A percentile compares a stretch with the other conserved stretches of the same genome.
Evolutionary conservation across 352 stramenopile genomes (phyloP).

Genomic region (Pythium vanterpoolii): DNA sequence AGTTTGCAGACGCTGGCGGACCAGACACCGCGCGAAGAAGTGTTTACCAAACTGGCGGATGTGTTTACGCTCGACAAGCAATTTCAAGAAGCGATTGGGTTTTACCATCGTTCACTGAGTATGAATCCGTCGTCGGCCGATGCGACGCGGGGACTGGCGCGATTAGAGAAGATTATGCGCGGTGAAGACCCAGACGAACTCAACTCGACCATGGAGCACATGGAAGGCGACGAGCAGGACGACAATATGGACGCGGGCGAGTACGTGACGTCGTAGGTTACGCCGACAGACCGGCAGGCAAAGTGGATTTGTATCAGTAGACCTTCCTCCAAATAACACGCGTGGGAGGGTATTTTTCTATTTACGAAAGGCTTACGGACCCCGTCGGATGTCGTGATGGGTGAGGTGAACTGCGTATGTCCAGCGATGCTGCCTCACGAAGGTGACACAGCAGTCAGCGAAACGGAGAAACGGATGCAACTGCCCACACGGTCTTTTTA

Average conservation of each 20-base stretch:
- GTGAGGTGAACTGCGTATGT: too few species aligned
- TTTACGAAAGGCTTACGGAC: too few species aligned
- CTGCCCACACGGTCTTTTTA: too few species aligned
- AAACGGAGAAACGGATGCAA: too few species aligned
- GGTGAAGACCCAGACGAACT: constrained; percentile 71
- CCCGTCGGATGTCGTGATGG: too few species aligned
- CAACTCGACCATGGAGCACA: constrained; percentile 57
- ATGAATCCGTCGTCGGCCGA: constrained; percentile 53
- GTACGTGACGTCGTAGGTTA: constrained; percentile 28
- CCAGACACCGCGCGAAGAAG: constrained; percentile 48
- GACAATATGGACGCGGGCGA: constrained; percentile 53
- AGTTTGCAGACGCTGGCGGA: constrained; percentile 48
- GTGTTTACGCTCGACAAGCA: constrained; percentile 71
- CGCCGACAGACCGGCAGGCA: too few species aligned
- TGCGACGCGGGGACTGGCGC: constrained; percentile 53
- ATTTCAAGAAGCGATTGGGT: constrained; percentile 58
- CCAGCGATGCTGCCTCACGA: too few species aligned
- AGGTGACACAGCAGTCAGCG: too few species aligned
- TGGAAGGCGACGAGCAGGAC: constrained; percentile 51
- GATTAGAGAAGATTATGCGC: constrained; percentile 78
- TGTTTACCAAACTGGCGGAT: constrained; percentile 75
- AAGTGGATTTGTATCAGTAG: not conserved
- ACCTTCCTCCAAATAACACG: not conserved
- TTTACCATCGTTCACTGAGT: constrained; percentile 65
- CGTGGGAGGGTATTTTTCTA: too few species aligned